A percentile compares a stretch with the other conserved stretches of the same genome.
Evolutionary conservation across 2,329 filamentous ascomycete species (phyloP).

Genomic region (Fusarium begoniae): DNA sequence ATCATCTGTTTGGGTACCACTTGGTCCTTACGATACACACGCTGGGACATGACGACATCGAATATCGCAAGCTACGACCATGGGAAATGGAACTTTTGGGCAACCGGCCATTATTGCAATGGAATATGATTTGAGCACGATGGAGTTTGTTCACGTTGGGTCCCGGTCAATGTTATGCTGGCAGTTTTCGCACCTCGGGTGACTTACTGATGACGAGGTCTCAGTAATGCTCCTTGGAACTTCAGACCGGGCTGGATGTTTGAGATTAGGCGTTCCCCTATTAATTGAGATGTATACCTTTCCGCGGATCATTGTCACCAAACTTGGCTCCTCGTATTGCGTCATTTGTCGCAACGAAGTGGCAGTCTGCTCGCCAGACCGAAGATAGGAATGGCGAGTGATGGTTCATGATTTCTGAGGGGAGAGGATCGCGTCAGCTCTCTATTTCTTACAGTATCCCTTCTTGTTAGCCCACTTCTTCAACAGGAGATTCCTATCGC

Average conservation of each 20-base stretch:
- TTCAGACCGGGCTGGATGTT: constrained; percentile 50
- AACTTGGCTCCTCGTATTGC: background rate
- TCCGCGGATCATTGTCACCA: constrained; percentile 11
- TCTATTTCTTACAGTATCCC: background rate
- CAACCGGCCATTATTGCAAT: constrained; percentile 43
- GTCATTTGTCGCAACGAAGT: background rate
- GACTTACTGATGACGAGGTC: constrained; percentile 24
- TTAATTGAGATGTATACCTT: constrained; percentile 54
- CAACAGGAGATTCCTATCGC: background rate
- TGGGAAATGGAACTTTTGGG: constrained; percentile 44
- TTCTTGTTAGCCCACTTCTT: background rate
- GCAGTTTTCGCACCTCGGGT: constrained; percentile 31
- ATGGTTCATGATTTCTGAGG: background rate
- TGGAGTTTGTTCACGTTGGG: constrained; percentile 49
- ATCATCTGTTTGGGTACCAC: constrained; percentile 39
- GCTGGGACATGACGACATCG: constrained; percentile 40
- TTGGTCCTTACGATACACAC: constrained; percentile 38
- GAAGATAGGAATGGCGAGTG: background rate
- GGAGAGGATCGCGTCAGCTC: background rate
- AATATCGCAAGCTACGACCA: constrained; percentile 43
- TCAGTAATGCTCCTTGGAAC: constrained; percentile 32
- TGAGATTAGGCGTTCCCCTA: constrained; percentile 57
- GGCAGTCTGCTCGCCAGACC: background rate
- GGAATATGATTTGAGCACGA: constrained; percentile 47
- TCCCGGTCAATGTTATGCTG: constrained; percentile 42